Evolutionary conservation across 805 yeast species (phyloP).

Genomic region (Kodamaea fukazawae): DNA sequence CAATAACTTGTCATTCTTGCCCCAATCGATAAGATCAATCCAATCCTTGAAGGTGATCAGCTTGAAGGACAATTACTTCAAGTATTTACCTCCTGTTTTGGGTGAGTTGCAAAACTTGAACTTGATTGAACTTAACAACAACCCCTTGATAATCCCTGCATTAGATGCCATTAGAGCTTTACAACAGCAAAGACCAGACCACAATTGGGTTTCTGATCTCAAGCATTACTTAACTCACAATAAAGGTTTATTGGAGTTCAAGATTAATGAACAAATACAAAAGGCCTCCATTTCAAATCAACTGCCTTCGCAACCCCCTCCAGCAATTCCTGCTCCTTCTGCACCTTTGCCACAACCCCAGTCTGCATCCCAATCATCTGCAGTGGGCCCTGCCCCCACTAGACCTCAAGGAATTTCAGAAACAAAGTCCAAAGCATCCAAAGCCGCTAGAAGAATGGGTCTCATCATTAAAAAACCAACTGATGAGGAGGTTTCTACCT

Average conservation of each 20-base stretch:
- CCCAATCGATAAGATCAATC: slow-evolving; percentile 30
- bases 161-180: slow-evolving; percentile 28
- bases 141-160: slow-evolving; percentile 56
- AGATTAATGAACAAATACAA: slow-evolving; percentile 16
- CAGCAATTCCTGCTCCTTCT: slow-evolving; percentile 9
- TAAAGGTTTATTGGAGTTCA: slow-evolving; percentile 27
- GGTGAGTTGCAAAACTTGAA: slow-evolving; percentile 51
- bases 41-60: slow-evolving; percentile 55
- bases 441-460: slow-evolving; percentile 76
- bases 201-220: slow-evolving; percentile 45
- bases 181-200: slow-evolving; percentile 36
- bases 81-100: slow-evolving; percentile 52
- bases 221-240: slow-evolving; percentile 39
- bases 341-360: slow-evolving; percentile 2
- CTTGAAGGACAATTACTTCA: slow-evolving; percentile 55
- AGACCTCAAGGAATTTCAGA: slow-evolving; percentile 36
- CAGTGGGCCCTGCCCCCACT: slow-evolving; percentile 6
- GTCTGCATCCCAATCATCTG: not conserved
- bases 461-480: slow-evolving; percentile 52
- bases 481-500: slow-evolving; percentile 13
- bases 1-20: slow-evolving; percentile 51
- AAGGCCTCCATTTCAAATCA: slow-evolving; percentile 5
- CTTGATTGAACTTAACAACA: slow-evolving; percentile 59
- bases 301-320: slow-evolving; percentile 11
- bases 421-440: slow-evolving; percentile 45